phyloP scores from a whole-genome alignment of 2,329 filamentous ascomycete species.

The Rhynchosporium secalis region DNA sequence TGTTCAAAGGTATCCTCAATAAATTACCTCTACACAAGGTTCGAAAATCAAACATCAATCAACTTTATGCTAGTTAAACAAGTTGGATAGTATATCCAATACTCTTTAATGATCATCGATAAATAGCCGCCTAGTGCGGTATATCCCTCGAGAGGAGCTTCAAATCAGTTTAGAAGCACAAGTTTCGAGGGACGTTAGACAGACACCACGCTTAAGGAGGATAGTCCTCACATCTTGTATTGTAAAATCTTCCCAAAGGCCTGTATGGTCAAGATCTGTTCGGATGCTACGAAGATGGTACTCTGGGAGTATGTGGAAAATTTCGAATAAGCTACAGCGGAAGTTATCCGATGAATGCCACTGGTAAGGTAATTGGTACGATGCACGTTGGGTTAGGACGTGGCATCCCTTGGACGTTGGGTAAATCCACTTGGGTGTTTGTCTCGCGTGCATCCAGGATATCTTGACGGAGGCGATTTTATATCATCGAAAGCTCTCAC shows the following conservation, averaged over 20 bases:
- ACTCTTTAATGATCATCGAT: not conserved
- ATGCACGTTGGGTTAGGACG: slow-evolving; percentile 66
- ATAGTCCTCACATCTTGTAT: slow-evolving; percentile 50
- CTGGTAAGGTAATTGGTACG: slow-evolving; percentile 16
- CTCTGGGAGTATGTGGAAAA: slow-evolving; percentile 32
- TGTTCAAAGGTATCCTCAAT: not conserved
- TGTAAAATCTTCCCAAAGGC: slow-evolving; percentile 78
- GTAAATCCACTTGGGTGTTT: slow-evolving; percentile 73
- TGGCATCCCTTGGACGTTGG: slow-evolving; percentile 66
- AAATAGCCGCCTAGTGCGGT: slow-evolving; percentile 18
- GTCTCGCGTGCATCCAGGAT: slow-evolving; percentile 73
- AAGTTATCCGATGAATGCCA: not conserved
- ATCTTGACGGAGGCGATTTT: slow-evolving; percentile 75
- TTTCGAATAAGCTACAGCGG: slow-evolving; percentile 21
- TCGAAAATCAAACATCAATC: not conserved
- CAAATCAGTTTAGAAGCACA: slow-evolving; percentile 46
- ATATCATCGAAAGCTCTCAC: slow-evolving; percentile 55
- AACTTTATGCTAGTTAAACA: not conserved
- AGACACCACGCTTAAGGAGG: slow-evolving; percentile 46
- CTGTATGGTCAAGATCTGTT: slow-evolving; percentile 47
- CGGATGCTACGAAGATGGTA: slow-evolving; percentile 32
- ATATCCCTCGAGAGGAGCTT: slow-evolving; percentile 29
- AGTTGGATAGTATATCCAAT: not conserved
- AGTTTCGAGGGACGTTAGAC: slow-evolving; percentile 55
- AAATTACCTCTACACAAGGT: not conserved